Percentiles rank a stretch among this genome's conserved stretches.
Conservation (phyloP, 1,284 basidiomycete genomes). For the Tilletia setariae region DNA sequence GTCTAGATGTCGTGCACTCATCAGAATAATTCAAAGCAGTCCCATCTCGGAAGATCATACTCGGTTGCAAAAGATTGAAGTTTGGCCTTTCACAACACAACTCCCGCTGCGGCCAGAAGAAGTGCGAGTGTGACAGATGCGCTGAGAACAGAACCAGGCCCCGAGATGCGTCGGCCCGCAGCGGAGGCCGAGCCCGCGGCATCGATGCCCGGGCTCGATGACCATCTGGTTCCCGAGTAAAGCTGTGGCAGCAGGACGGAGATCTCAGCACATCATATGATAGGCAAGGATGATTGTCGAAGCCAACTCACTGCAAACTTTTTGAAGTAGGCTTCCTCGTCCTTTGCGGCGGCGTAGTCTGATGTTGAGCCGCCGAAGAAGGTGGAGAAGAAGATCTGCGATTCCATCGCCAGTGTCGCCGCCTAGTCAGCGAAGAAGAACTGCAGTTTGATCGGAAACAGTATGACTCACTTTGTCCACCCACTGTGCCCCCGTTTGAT, state of each 20-base stretch:
- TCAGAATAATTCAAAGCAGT: neutral
- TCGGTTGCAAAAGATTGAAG: too few species aligned
- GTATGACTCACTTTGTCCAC: conserved; percentile 13
- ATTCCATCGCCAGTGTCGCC: neutral
- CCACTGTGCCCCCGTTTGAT: conserved; percentile 8
- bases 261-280: neutral
- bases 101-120: too few species aligned
- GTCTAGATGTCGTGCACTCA: conserved; percentile 26
- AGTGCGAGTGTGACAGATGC: too few species aligned
- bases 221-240: conserved; percentile 5
- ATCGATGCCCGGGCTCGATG: neutral
- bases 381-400: conserved; percentile 16
- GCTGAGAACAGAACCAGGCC: too few species aligned
- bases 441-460: too few species aligned
- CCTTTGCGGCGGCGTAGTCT: conserved; percentile 13
- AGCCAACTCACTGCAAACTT: conserved; percentile 12
- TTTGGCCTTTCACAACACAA: too few species aligned
- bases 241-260: neutral
- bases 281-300: neutral
- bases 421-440: neutral
- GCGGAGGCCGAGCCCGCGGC: neutral
- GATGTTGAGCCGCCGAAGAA: conserved; percentile 19
- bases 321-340: conserved; percentile 18
- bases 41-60: neutral
- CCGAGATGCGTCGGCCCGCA: neutral